These are phyloP conservation scores for Mycena belliarum DNA, from an alignment of 768 basidiomycete genomes.

Conservation along the genomic window DNA sequence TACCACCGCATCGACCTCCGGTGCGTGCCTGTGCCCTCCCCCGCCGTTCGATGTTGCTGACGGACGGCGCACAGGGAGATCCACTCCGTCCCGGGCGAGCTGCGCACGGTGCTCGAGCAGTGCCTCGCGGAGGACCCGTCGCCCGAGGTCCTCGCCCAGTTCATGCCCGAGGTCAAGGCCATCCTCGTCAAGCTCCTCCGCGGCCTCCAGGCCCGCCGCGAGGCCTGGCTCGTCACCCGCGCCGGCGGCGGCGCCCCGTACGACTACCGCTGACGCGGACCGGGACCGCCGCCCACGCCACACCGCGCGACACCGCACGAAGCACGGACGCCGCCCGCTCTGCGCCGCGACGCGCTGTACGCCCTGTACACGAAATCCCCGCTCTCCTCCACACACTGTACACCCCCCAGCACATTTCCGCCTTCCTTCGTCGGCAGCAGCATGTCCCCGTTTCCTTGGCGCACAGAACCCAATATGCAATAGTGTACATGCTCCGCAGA, in stretches of 20 bases:
- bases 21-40: constrained; percentile 43
- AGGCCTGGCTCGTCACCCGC: constrained; percentile 40
- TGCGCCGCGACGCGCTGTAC: too few species aligned
- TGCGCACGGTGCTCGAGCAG: constrained; percentile 65
- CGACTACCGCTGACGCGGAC: constrained; percentile 10
- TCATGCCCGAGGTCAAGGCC: constrained; percentile 78
- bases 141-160: constrained; percentile 67
- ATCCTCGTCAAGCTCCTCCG: constrained; percentile 83
- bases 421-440: too few species aligned
- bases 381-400: too few species aligned
- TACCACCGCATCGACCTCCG: constrained; percentile 73
- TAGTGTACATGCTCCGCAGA: too few species aligned
- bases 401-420: too few species aligned
- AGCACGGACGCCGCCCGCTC: too few species aligned
- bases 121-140: constrained; percentile 78
- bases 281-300: too few species aligned
- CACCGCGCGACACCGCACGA: too few species aligned
- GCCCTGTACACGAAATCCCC: too few species aligned
- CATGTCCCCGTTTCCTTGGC: too few species aligned
- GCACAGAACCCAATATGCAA: too few species aligned
- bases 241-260: not conserved
- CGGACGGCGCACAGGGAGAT: constrained; percentile 51
- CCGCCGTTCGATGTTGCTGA: not conserved
- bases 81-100: constrained; percentile 58
- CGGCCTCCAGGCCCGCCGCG: constrained; percentile 80